These are phyloP conservation scores for Neonectria punicea DNA, from an alignment of 2,329 filamentous ascomycete species.

Conservation along the genomic window DNA sequence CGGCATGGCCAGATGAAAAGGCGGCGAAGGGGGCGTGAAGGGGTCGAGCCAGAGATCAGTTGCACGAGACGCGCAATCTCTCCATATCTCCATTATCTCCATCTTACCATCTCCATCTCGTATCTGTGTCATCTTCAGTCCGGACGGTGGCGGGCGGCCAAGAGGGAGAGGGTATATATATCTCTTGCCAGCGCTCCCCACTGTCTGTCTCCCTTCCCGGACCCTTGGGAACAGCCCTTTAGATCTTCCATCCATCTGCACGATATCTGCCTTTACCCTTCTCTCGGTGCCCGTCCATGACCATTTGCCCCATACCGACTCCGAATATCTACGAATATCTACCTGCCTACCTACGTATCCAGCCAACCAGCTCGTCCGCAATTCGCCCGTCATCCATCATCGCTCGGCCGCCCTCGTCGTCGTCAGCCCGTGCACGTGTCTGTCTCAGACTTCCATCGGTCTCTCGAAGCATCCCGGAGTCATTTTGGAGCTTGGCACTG, in stretches of 20 bases:
- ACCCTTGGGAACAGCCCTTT: slow-evolving; percentile 8
- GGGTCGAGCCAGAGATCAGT: slow-evolving; percentile 1
- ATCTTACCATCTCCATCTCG: slow-evolving; percentile 5
- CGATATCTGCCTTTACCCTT: neutral
- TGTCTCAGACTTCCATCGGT: slow-evolving; percentile 18
- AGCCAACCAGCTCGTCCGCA: neutral
- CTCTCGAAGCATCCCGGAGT: slow-evolving; percentile 10
- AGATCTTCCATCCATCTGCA: neutral
- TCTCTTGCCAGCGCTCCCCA: slow-evolving; percentile 6
- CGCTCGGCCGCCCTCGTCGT: slow-evolving; percentile 5
- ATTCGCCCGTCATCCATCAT: neutral
- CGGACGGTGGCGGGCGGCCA: neutral
- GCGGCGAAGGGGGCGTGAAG: slow-evolving; percentile 12
- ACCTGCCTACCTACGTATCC: neutral
- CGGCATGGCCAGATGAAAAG: slow-evolving; percentile 15
- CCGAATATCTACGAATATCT: neutral
- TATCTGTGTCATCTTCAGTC: slow-evolving; percentile 15
- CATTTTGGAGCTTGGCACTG: slow-evolving; percentile 14
- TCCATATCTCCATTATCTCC: slow-evolving; percentile 9
- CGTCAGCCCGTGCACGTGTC: slow-evolving; percentile 29
- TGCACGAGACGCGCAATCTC: slow-evolving; percentile 19
- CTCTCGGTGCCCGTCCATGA: neutral
- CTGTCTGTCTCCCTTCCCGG: neutral
- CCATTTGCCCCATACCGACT: neutral
- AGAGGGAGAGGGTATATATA: neutral